phyloP scores from a whole-genome alignment of 2,329 filamentous ascomycete species.

The Acrodontium crateriforme region DNA sequence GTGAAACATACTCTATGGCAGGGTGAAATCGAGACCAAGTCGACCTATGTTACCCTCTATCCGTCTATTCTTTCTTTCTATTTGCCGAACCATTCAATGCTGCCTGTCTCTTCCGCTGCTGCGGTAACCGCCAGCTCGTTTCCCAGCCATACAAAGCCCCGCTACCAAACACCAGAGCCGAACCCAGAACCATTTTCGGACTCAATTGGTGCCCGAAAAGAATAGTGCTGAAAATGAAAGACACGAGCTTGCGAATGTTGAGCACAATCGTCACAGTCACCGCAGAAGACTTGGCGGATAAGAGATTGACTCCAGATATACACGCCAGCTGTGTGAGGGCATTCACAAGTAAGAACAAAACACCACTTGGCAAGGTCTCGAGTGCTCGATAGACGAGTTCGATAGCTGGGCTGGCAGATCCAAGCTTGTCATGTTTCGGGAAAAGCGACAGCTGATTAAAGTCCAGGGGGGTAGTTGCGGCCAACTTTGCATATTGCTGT shows the following conservation, averaged over 20 bases:
- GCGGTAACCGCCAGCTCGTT: conserved; percentile 33
- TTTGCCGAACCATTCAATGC: too few relatives aligned
- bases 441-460: conserved; percentile 15
- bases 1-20: too few relatives aligned
- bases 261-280: conserved; percentile 93
- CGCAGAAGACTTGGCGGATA: conserved; percentile 76
- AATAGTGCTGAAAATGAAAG: conserved; percentile 81
- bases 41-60: too few relatives aligned
- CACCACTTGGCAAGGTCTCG: conserved; percentile 45
- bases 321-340: conserved; percentile 87
- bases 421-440: conserved; percentile 12
- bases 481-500: conserved; percentile 49
- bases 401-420: background rate
- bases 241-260: conserved; percentile 88
- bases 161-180: conserved; percentile 73
- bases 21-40: too few relatives aligned
- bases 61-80: too few relatives aligned
- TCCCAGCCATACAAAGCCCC: conserved; percentile 87
- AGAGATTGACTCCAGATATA: conserved; percentile 89
- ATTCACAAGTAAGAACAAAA: conserved; percentile 59
- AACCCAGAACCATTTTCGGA: conserved; percentile 63
- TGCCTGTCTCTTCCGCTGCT: conserved; percentile 8
- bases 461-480: conserved; percentile 47
- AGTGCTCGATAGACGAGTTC: conserved; percentile 2
- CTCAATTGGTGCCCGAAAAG: conserved; percentile 79